A percentile compares a stretch with the other conserved stretches of the same genome.
phyloP scores from a whole-genome alignment of 495 filamentous ascomycete genomes.

The Hypoxylon lenormandii region DNA sequence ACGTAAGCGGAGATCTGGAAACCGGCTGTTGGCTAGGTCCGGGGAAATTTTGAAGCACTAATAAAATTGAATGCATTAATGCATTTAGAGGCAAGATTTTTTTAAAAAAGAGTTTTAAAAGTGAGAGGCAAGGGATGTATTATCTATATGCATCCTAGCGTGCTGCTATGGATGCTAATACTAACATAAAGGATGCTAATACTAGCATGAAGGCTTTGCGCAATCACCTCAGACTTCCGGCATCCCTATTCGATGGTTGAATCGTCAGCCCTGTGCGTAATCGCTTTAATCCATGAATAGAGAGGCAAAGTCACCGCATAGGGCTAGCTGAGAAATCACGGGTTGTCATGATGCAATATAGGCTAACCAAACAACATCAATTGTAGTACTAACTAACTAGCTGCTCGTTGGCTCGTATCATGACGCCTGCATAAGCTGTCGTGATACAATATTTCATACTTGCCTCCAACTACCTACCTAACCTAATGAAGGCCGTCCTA shows the following conservation, averaged over 20 bases:
- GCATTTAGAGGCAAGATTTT: neutral
- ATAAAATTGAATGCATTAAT: neutral
- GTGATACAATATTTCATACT: constrained; percentile 21
- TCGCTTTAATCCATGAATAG: neutral
- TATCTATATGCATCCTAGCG: no score
- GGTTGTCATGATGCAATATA: constrained; percentile 30
- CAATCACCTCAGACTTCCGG: no score
- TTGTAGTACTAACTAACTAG: no score
- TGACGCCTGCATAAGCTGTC: constrained; percentile 34
- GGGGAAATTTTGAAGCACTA: constrained; percentile 1
- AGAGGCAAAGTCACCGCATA: constrained; percentile 6
- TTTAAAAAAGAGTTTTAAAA: neutral
- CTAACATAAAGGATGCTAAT: no score
- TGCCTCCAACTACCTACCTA: no score
- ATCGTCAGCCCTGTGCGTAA: constrained; percentile 23
- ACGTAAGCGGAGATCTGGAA: constrained; percentile 33
- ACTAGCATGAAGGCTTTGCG: neutral
- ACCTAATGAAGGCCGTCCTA: no score
- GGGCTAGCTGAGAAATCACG: constrained; percentile 17
- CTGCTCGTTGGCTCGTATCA: neutral
- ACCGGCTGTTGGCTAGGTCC: neutral
- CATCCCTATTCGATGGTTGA: no score
- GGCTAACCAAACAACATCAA: constrained; percentile 14
- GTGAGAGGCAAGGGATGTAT: no score
- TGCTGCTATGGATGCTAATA: no score